A percentile compares a stretch with the other conserved stretches of the same genome.
Conservation (phyloP, 768 basidiomycete genomes). For the Mycena epipterygia region DNA sequence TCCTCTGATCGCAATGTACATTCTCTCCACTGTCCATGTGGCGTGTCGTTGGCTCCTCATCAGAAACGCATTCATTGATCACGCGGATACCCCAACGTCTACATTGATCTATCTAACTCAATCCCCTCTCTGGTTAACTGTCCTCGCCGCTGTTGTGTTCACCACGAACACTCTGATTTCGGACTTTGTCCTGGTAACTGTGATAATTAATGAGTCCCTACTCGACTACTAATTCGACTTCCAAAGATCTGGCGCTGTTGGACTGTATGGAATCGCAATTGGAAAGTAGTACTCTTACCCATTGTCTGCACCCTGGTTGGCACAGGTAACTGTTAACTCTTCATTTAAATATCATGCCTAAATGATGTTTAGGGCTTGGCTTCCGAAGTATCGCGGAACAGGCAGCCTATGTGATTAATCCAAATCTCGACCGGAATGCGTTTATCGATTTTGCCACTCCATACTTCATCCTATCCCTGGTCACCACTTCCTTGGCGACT, state of each 20-base stretch:
- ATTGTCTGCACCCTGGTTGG: not conserved
- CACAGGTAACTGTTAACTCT: not conserved
- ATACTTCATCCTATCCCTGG: conserved; percentile 7
- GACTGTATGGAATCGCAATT: conserved; percentile 14
- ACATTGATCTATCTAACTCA: not conserved
- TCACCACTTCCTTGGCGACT: conserved; percentile 4
- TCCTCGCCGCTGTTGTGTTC: not conserved
- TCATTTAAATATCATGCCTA: not conserved
- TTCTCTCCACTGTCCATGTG: conserved; percentile 19
- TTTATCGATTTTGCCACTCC: conserved; percentile 17
- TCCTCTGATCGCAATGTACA: conserved; percentile 19
- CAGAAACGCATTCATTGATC: conserved; percentile 15
- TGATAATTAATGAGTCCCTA: not conserved
- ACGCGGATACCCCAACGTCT: not conserved
- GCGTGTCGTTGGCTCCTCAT: conserved; percentile 14
- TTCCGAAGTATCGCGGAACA: conserved; percentile 2
- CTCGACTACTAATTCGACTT: not conserved
- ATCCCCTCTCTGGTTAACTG: not conserved
- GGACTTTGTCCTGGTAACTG: conserved; percentile 22
- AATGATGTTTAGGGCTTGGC: not conserved
- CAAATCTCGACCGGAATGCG: not conserved
- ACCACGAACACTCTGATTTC: conserved; percentile 20
- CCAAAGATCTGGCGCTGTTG: conserved; percentile 16
- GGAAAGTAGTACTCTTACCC: not conserved
- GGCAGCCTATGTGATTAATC: conserved; percentile 3